Percentiles rank a stretch among this genome's conserved stretches.
These are phyloP conservation scores for Thraustochytrium sp. DNA, from an alignment of 352 stramenopile species.

Conservation along the genomic window DNA sequence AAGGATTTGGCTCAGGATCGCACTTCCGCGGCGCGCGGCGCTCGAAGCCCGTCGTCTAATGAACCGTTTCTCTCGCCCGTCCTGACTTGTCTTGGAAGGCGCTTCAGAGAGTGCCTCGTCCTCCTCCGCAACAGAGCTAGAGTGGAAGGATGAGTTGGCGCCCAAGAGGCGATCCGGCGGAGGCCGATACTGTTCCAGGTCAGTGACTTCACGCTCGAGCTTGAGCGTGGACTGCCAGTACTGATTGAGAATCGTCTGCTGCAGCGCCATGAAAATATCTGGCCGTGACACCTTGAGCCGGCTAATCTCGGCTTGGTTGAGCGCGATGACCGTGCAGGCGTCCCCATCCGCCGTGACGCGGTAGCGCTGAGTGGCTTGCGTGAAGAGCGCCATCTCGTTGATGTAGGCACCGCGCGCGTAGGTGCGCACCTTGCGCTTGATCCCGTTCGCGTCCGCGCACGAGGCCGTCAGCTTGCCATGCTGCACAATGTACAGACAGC, in stretches of 20 bases:
- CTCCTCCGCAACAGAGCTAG: background rate
- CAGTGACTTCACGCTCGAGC: conserved; percentile 20
- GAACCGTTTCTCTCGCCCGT: no score
- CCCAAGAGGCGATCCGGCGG: no score
- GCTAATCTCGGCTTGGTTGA: background rate
- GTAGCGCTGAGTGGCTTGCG: background rate
- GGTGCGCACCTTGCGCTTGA: background rate
- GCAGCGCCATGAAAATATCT: conserved; percentile 26
- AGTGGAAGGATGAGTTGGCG: no score
- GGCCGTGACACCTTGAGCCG: background rate
- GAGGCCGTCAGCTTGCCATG: conserved; percentile 11
- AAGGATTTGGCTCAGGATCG: background rate
- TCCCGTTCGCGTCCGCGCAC: background rate
- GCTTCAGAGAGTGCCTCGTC: background rate
- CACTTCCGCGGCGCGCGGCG: background rate
- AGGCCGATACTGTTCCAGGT: conserved; percentile 8
- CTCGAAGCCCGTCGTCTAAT: no score
- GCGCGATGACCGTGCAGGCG: background rate
- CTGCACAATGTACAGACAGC: conserved; percentile 37
- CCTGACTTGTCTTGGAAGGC: background rate
- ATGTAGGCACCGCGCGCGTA: conserved; percentile 41
- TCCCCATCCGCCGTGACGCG: conserved; percentile 16
- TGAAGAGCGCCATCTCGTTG: conserved; percentile 39
- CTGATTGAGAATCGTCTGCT: conserved; percentile 8
- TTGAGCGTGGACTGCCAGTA: conserved; percentile 34